phyloP scores from a whole-genome alignment of 768 basidiomycete genomes.

The Rhizopogon sp. region DNA sequence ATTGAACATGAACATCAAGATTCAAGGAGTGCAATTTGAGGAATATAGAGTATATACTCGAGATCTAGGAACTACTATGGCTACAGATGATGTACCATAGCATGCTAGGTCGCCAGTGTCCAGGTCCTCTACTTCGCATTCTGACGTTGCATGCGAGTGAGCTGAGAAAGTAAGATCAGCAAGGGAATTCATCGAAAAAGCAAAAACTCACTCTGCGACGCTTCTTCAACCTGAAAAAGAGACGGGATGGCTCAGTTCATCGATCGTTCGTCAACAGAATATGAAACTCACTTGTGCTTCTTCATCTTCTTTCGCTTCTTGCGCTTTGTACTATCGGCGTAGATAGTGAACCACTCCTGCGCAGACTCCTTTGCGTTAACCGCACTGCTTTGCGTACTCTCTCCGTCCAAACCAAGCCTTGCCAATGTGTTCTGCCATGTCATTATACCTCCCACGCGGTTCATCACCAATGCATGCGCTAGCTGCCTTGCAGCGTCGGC shows the following conservation, averaged over 20 bases:
- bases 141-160: slow-evolving; percentile 37
- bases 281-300: slow-evolving; percentile 81
- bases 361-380: slow-evolving; percentile 49
- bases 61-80: not conserved
- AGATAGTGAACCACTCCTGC: slow-evolving; percentile 57
- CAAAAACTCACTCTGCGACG: slow-evolving; percentile 66
- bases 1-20: not conserved
- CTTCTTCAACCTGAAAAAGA: slow-evolving; percentile 69
- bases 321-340: slow-evolving; percentile 78
- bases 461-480: slow-evolving; percentile 68
- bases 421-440: slow-evolving; percentile 68
- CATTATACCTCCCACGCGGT: slow-evolving; percentile 52
- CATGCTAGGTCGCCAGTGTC: not conserved
- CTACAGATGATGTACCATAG: not conserved
- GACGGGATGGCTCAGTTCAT: slow-evolving; percentile 1
- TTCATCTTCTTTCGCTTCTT: slow-evolving; percentile 93
- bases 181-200: not conserved
- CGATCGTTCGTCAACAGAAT: slow-evolving; percentile 1
- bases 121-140: slow-evolving; percentile 18
- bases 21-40: not conserved
- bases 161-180: slow-evolving; percentile 28
- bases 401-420: slow-evolving; percentile 55
- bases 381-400: slow-evolving; percentile 44
- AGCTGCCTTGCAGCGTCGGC: slow-evolving; percentile 78
- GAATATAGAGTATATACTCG: not conserved